Evolutionary conservation across 106 monocot genomes (phyloP).

Genomic region (Amphibolis antarctica): DNA sequence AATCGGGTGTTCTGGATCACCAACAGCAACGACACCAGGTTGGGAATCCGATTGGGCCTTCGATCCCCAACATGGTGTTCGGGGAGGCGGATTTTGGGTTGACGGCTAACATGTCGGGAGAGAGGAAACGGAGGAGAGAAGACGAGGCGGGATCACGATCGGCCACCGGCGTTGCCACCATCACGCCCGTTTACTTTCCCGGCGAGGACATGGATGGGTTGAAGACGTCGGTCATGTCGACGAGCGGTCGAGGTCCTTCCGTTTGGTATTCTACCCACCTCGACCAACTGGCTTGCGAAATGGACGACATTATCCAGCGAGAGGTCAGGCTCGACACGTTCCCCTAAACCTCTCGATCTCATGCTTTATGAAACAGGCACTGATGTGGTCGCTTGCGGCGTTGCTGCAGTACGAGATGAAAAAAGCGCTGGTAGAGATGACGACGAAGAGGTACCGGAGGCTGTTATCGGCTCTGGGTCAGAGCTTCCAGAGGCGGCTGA

Average conservation of each 20-base stretch:
- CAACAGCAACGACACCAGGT: background rate
- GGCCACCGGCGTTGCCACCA: background rate
- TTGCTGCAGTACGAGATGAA: slow-evolving; percentile 1
- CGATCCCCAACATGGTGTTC: background rate
- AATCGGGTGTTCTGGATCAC: background rate
- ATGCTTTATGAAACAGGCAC: background rate
- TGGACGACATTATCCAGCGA: slow-evolving; percentile 17
- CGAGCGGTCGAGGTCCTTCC: slow-evolving; percentile 5
- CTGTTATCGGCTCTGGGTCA: slow-evolving; percentile 1
- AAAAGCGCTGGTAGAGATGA: background rate
- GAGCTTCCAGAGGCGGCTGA: slow-evolving; percentile 1
- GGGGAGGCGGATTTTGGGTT: slow-evolving; percentile 27
- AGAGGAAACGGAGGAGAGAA: slow-evolving; percentile 15
- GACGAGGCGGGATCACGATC: background rate
- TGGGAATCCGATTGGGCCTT: background rate
- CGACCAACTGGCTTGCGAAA: slow-evolving; percentile 23
- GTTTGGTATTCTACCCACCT: background rate
- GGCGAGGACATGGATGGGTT: background rate
- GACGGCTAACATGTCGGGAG: slow-evolving; percentile 9
- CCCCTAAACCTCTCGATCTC: background rate
- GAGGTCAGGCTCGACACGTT: background rate
- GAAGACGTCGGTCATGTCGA: slow-evolving; percentile 10
- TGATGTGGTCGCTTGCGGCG: background rate
- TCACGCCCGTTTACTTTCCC: background rate
- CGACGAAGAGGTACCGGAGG: background rate